Evolutionary conservation across 106 monocot species (phyloP).

Genomic region (Dendrobium huoshanense): DNA sequence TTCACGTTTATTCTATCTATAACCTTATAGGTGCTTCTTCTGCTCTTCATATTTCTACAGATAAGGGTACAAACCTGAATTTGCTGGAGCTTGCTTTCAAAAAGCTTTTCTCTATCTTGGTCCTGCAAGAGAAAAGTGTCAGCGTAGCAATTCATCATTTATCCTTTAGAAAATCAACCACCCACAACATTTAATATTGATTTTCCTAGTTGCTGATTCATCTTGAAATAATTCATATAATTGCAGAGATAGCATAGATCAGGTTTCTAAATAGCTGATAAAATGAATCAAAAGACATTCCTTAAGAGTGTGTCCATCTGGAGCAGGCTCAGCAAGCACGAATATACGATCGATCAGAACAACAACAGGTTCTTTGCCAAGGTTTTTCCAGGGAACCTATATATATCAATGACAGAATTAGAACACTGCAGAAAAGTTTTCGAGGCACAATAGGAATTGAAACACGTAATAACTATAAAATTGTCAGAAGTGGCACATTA

Average conservation of each 20-base stretch:
- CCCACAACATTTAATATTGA: background rate
- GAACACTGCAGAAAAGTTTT: background rate
- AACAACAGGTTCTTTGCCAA: conserved; percentile 95
- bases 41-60: background rate
- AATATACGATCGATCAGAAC: conserved; percentile 92
- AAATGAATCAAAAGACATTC: conserved; percentile 21
- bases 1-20: background rate
- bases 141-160: background rate
- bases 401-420: conserved; percentile 3
- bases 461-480: background rate
- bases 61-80: conserved; percentile 58
- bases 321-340: conserved; percentile 86
- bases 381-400: conserved; percentile 97
- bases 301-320: conserved; percentile 73
- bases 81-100: conserved; percentile 80
- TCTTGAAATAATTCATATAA: background rate
- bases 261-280: background rate
- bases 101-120: conserved; percentile 85
- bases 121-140: conserved; percentile 35
- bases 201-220: background rate
- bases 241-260: background rate
- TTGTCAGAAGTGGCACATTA: background rate
- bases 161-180: background rate
- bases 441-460: background rate
- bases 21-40: background rate